These are phyloP conservation scores for Salix exigua DNA, from an alignment of 345 rosid species.

Conservation along the genomic window DNA sequence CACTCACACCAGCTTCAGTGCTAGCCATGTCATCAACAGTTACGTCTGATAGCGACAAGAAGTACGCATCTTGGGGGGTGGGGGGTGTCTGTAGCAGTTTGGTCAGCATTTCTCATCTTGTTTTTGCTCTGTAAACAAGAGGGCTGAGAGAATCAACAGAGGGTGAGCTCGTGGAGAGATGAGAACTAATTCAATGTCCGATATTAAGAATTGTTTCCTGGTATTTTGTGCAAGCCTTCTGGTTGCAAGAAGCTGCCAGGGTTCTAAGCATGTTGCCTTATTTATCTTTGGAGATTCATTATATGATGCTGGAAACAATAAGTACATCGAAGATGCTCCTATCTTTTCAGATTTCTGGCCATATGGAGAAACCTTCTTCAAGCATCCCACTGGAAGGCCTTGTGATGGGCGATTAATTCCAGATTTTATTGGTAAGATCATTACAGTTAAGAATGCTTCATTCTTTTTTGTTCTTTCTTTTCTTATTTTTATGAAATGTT, in stretches of 20 bases:
- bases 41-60: too few species aligned
- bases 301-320: conserved; percentile 35
- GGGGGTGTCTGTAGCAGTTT: too few species aligned
- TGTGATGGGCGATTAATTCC: conserved; percentile 25
- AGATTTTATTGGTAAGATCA: conserved; percentile 16
- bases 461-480: not conserved
- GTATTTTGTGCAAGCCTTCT: not conserved
- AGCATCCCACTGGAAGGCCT: conserved; percentile 27
- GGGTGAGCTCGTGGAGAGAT: too few species aligned
- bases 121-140: too few species aligned
- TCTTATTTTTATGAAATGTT: not conserved
- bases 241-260: not conserved
- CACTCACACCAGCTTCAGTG: too few species aligned
- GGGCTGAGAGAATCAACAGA: too few species aligned
- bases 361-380: conserved; percentile 31
- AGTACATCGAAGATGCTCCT: conserved; percentile 20
- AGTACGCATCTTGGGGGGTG: too few species aligned
- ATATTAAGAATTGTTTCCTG: not conserved
- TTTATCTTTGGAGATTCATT: conserved; percentile 41
- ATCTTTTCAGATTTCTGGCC: conserved; percentile 28
- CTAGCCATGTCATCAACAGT: too few species aligned
- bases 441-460: not conserved
- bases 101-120: too few species aligned
- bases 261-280: conserved; percentile 5
- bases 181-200: not conserved